Conservation (phyloP, 495 filamentous ascomycete species). For the Penicillium subrubescens region DNA sequence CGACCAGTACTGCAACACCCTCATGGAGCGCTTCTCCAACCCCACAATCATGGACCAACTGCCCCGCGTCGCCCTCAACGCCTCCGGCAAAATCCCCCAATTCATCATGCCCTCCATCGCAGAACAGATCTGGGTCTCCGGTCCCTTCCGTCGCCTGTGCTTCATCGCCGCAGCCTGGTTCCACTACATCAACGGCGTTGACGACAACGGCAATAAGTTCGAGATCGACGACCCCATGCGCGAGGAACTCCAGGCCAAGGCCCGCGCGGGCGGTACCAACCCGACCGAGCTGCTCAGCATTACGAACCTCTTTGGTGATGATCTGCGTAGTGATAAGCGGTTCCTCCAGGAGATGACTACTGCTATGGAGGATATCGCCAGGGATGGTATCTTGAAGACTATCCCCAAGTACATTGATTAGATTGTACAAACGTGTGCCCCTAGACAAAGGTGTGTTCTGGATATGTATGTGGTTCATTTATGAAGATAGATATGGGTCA, state of each 20-base stretch:
- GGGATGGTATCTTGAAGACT: conserved; percentile 47
- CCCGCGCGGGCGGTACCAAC: conserved; percentile 37
- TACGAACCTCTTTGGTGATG: conserved; percentile 49
- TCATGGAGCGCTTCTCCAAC: conserved; percentile 53
- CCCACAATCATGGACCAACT: conserved; percentile 51
- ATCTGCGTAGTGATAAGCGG: conserved; percentile 43
- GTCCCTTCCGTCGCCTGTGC: conserved; percentile 48
- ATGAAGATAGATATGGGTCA: not conserved
- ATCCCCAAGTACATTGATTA: conserved; percentile 48
- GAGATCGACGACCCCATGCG: conserved; percentile 48
- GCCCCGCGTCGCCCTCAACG: conserved; percentile 48
- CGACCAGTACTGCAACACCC: conserved; percentile 47
- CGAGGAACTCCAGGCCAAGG: conserved; percentile 45
- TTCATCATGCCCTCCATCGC: conserved; percentile 55
- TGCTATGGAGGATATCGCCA: conserved; percentile 43
- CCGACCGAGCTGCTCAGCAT: conserved; percentile 42
- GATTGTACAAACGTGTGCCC: not conserved
- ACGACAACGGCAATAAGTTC: conserved; percentile 43
- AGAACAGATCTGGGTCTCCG: conserved; percentile 46
- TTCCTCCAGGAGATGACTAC: conserved; percentile 42
- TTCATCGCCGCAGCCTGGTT: conserved; percentile 51
- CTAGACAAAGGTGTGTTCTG: not conserved
- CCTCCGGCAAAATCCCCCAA: conserved; percentile 52
- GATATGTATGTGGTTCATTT: not conserved
- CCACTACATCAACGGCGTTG: conserved; percentile 45